These are phyloP conservation scores for Phytophthora litchii DNA, from an alignment of 352 stramenopile genomes.

Conservation along the genomic window DNA sequence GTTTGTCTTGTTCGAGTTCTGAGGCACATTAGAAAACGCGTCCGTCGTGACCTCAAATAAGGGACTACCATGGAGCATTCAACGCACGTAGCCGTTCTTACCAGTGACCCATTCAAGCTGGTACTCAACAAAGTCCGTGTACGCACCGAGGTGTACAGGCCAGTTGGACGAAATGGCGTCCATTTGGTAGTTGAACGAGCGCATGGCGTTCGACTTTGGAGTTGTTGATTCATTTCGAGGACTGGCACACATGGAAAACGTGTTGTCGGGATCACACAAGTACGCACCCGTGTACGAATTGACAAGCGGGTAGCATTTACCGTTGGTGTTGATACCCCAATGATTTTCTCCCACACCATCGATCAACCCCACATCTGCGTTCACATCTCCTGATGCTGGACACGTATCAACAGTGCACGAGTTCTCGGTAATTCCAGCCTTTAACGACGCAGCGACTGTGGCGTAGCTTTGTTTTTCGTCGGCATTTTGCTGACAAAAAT, in stretches of 20 bases:
- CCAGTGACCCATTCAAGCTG: conserved; percentile 79
- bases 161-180: conserved; percentile 81
- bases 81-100: conserved; percentile 62
- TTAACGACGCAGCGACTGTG: conserved; percentile 26
- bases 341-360: conserved; percentile 26
- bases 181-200: conserved; percentile 79
- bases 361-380: conserved; percentile 36
- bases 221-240: conserved; percentile 39
- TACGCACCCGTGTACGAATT: conserved; percentile 66
- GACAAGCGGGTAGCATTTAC: conserved; percentile 58
- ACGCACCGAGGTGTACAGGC: conserved; percentile 57
- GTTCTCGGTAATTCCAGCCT: conserved; percentile 38
- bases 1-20: conserved; percentile 53
- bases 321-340: conserved; percentile 52
- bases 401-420: conserved; percentile 31
- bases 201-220: conserved; percentile 56
- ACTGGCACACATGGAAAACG: conserved; percentile 32
- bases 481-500: conserved; percentile 32
- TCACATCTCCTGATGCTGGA: conserved; percentile 41
- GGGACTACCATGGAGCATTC: conserved; percentile 56
- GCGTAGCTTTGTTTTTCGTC: conserved; percentile 25
- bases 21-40: conserved; percentile 51
- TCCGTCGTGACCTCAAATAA: conserved; percentile 66
- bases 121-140: conserved; percentile 62
- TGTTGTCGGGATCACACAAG: conserved; percentile 66